A percentile compares a stretch with the other conserved stretches of the same genome.
phyloP scores from a whole-genome alignment of 148 eudicot species.

The Arctostaphylos glauca region DNA sequence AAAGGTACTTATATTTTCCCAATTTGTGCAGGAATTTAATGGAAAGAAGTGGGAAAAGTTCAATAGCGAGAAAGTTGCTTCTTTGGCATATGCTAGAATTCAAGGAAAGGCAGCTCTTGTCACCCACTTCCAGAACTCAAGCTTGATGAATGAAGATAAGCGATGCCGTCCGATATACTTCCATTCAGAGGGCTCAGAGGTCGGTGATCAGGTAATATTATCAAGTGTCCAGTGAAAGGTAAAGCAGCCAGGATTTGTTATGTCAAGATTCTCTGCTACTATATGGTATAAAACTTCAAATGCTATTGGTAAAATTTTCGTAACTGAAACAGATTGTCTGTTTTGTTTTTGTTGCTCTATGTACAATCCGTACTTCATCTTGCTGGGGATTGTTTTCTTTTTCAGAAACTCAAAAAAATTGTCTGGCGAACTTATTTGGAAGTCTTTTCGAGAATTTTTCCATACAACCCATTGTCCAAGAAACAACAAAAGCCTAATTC shows the following conservation, averaged over 20 bases:
- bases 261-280: neutral
- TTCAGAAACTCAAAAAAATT: neutral
- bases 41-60: constrained; percentile 97
- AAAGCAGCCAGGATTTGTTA: neutral
- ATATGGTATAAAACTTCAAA: neutral
- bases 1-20: neutral
- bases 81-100: constrained; percentile 86
- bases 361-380: neutral
- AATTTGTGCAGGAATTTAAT: constrained; percentile 56
- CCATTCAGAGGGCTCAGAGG: constrained; percentile 58
- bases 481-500: neutral
- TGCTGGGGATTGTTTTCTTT: neutral
- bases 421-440: neutral
- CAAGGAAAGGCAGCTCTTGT: constrained; percentile 81
- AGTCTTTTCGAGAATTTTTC: neutral
- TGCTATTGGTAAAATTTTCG: neutral
- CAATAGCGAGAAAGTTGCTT: constrained; percentile 91
- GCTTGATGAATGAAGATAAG: constrained; percentile 95
- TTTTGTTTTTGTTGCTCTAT: neutral
- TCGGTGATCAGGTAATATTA: constrained; percentile 56
- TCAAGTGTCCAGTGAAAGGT: neutral
- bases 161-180: constrained; percentile 86
- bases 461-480: neutral
- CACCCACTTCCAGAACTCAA: constrained; percentile 86
- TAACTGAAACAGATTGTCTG: neutral